phyloP scores from a whole-genome alignment of 192 early-diverging fungal genomes.

The Coemansia sp. region DNA sequence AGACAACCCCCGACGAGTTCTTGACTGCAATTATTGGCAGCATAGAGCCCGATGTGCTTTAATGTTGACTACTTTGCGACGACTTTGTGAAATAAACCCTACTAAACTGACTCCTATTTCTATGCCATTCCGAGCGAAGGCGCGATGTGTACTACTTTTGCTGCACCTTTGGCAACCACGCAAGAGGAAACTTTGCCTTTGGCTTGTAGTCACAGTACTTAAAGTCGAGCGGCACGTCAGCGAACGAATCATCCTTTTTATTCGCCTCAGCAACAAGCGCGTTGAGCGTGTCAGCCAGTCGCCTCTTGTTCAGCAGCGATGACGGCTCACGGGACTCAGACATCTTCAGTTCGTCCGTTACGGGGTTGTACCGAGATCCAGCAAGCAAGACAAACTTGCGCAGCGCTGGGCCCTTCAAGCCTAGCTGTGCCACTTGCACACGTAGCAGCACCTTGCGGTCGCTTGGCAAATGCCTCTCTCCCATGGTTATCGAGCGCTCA shows the following conservation, averaged over 20 bases:
- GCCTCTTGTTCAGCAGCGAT: conserved; percentile 51
- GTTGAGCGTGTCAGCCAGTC: conserved; percentile 39
- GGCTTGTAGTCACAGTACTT: conserved; percentile 31
- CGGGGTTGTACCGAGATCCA: conserved; percentile 44
- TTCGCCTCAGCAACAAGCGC: conserved; percentile 45
- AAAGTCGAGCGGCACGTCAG: conserved; percentile 49
- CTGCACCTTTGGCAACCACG: conserved; percentile 36
- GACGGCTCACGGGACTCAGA: conserved; percentile 41
- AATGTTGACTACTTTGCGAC: not conserved
- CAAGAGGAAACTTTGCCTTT: conserved; percentile 28
- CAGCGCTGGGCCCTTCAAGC: conserved; percentile 35
- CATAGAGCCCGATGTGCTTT: conserved; percentile 29
- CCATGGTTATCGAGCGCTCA: conserved; percentile 45
- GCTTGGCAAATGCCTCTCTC: conserved; percentile 36
- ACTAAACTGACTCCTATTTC: not conserved
- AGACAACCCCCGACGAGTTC: conserved; percentile 37
- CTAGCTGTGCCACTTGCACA: conserved; percentile 37
- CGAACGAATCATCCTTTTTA: conserved; percentile 47
- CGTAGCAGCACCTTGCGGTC: conserved; percentile 50
- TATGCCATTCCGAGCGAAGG: not conserved
- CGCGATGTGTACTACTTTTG: not conserved
- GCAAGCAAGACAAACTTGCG: conserved; percentile 55
- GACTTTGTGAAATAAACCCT: not conserved
- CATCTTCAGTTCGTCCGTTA: conserved; percentile 53
- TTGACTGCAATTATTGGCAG: conserved; percentile 41